Base-by-base conservation (phyloP, 345 rosid genomes). In the Lepidium sativum region DNA sequence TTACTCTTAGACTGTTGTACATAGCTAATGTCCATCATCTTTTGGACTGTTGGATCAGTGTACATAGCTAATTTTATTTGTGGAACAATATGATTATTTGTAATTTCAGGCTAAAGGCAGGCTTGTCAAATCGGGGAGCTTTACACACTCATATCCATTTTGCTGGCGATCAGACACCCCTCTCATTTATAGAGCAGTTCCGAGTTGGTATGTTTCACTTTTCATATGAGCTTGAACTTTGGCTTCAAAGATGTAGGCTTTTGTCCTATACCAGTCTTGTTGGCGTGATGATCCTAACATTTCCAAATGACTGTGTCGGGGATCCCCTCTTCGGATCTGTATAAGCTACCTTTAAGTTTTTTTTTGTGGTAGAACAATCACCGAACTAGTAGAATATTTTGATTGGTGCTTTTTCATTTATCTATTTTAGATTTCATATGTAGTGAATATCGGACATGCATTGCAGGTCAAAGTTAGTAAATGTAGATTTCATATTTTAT, bases 161-260 rank as follows among this genome's bases (percentile, higher is more conserved):
- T 94, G 99, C 74, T 94, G 86, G 85, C 86, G 99, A 80, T 94
- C 99, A 67, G 92, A 88, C 41, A 86, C 96, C 10, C 99, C 99
- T 69, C 97, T 94, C 56, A 86, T 94, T 23, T 90, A 90, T 64
- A 80, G 96, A 81, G 99, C 97, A 60, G 95, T 94, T 72, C 96
- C 97, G 5, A 94, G 96, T 73, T 94, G 99, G 99, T 94, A 77
- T 63, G 79, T 31, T 67, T 62, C 49, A 35, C 59, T 40, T 34
- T 58, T 63, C 16, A 40, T 49, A 54, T 57, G 60, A 20, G 39
- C 13, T 64, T 71, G 39, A 54, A 60, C 12, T 34, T 27, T 69
- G 31, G 56, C 40, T 34, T 16, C 2, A 50, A 43, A 49, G 51
- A 51, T 40, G 40, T 45, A 29, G 62, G 49, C 18, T 29, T 20